These are phyloP conservation scores for Pleurotus pulmonarius DNA, from an alignment of 768 basidiomycete genomes.

Conservation along the genomic window DNA sequence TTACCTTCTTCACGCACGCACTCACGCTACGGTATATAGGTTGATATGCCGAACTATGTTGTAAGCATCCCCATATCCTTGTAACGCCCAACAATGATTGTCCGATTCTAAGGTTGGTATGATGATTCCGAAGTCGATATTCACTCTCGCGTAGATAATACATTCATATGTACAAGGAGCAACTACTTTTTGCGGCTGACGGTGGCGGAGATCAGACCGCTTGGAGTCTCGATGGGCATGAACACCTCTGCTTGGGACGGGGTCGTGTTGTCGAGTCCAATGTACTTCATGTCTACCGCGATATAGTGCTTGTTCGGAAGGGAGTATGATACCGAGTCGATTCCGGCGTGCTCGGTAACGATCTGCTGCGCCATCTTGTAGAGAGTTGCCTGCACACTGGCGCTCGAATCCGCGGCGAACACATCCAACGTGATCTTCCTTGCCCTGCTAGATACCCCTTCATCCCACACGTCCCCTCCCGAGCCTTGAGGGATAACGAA, in stretches of 20 bases:
- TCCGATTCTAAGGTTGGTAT: constrained; percentile 40
- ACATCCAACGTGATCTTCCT: constrained; percentile 67
- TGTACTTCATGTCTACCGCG: constrained; percentile 77
- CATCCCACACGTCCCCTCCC: constrained; percentile 58
- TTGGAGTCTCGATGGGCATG: constrained; percentile 77
- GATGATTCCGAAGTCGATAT: constrained; percentile 48
- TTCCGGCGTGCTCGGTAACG: constrained; percentile 56
- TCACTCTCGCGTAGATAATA: constrained; percentile 11
- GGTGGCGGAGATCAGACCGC: constrained; percentile 62
- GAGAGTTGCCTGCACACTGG: constrained; percentile 90
- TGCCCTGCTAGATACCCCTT: constrained; percentile 46
- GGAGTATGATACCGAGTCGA: constrained; percentile 62
- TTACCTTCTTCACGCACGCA: constrained; percentile 3
- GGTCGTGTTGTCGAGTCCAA: constrained; percentile 66
- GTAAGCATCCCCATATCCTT: constrained; percentile 28
- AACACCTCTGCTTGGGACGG: constrained; percentile 54
- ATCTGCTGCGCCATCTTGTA: constrained; percentile 84
- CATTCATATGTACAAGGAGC: neutral
- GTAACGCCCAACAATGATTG: neutral
- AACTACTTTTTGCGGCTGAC: constrained; percentile 40
- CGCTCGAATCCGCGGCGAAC: constrained; percentile 87
- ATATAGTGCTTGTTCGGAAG: constrained; percentile 96
- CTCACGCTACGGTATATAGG: constrained; percentile 26
- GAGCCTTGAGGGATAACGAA: constrained; percentile 39
- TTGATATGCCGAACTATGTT: constrained; percentile 65